Base-by-base conservation (phyloP, 768 basidiomycete species). In the Boletus sp. region DNA sequence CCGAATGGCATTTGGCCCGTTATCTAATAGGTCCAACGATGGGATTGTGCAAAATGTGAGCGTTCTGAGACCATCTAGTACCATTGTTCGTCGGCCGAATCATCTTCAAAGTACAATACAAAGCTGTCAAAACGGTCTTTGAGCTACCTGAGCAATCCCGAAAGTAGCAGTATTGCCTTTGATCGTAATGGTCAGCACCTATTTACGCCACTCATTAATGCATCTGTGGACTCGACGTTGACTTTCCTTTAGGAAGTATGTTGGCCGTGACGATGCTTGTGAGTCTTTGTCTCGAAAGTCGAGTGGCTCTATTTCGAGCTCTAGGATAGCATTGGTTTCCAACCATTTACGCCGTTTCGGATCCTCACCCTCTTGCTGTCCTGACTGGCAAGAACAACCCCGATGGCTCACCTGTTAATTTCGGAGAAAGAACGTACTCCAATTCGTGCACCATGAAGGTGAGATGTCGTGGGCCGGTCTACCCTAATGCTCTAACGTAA, bases 381-480 rank as follows among this genome's bases (percentile, higher is more conserved):
- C 84, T 87, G 64, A 88, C 77, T 50, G 87, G 82, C 7, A 69
- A 70, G 39, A 78, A 81, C 48, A 71, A 75, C 3, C 83, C 86
- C 7, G 77, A 82, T 49, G 85, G 87, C 35, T 75, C 72, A 6
- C 77, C 77, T 6, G 66, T 79, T 30, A 70, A 77, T 35, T 30
- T 70, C 7, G 74, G 74, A 34, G 72, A 82, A 59, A 72, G 81
- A 48, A 77, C 80, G 4, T 92, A 90, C 67, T 76, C 75, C 0
- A 91, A 92, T 65, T 79, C 79, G 0, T 88, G 85, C 55, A 90
- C 89, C 2, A 90, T 88, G 77, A 92, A 92, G 77, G 89, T 84
- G 51, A 52, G 63, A 45, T 15, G 47, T 50, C 43, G 5, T 43
- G 19, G 21, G 30, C 27, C 17, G n/a, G 17, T 17, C 50, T 53